Evolutionary conservation across 2,329 filamentous ascomycete genomes (phyloP).

Genomic region (Hypocrella siamensis): DNA sequence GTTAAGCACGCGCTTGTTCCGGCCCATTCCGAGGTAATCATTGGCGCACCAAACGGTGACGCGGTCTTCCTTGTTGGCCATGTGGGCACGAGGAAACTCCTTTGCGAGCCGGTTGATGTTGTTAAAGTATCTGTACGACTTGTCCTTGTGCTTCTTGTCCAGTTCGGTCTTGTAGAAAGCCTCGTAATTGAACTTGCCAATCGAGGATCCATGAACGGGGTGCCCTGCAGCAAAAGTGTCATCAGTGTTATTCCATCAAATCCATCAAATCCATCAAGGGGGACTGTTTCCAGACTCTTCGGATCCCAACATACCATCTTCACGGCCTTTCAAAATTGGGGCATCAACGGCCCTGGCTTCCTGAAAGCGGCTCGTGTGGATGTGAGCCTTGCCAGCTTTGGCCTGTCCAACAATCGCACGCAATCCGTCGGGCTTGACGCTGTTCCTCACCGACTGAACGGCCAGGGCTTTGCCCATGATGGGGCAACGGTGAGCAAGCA

Average conservation of each 20-base stretch:
- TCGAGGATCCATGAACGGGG: slow-evolving; percentile 3
- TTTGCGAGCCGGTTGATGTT: slow-evolving; percentile 98
- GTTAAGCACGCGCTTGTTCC: slow-evolving; percentile 72
- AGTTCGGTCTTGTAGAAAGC: slow-evolving; percentile 76
- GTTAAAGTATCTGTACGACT: slow-evolving; percentile 99
- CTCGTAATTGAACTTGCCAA: slow-evolving; percentile 74
- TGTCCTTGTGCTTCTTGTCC: slow-evolving; percentile 99
- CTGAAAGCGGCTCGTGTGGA: slow-evolving; percentile 68
- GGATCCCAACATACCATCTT: slow-evolving; percentile 28
- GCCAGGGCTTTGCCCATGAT: slow-evolving; percentile 97
- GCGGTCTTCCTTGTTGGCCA: slow-evolving; percentile 63
- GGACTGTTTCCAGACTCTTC: too few relatives aligned
- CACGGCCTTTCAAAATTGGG: slow-evolving; percentile 27
- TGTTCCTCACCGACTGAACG: slow-evolving; percentile 54
- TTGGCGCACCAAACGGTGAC: slow-evolving; percentile 99
- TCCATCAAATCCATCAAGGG: too few relatives aligned
- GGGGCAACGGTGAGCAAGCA: slow-evolving; percentile 85
- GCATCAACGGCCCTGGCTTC: slow-evolving; percentile 65
- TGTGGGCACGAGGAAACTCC: slow-evolving; percentile 91
- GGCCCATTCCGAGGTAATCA: slow-evolving; percentile 95
- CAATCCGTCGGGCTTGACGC: slow-evolving; percentile 31
- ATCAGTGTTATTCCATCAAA: background rate
- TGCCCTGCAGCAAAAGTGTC: background rate
- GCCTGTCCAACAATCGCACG: slow-evolving; percentile 34
- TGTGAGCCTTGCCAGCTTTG: slow-evolving; percentile 47